phyloP scores from a whole-genome alignment of 2,329 filamentous ascomycete species.

The Colletotrichum tropicale region DNA sequence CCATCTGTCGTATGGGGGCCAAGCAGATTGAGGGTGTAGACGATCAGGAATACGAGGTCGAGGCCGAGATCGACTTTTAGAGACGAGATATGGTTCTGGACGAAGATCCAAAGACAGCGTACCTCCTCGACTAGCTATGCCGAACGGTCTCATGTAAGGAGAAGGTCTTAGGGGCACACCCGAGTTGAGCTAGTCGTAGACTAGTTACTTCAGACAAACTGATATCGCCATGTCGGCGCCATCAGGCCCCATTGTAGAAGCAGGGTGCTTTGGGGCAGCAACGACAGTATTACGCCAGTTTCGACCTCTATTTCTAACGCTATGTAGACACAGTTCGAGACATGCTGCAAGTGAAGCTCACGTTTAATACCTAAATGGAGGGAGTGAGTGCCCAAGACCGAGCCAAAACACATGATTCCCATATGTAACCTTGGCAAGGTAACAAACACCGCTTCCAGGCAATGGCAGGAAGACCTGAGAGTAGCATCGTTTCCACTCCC shows the following conservation, averaged over 20 bases:
- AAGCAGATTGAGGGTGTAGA: slow-evolving; percentile 63
- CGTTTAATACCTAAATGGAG: not conserved
- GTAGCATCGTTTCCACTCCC: not conserved
- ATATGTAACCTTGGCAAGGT: not conserved
- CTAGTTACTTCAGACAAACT: not conserved
- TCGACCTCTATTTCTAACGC: not conserved
- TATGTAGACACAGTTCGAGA: not conserved
- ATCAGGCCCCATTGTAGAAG: not conserved
- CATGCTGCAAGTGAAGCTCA: not conserved
- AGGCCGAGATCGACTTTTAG: slow-evolving; percentile 50
- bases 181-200: not conserved
- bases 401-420: not conserved
- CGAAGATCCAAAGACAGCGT: not conserved
- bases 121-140: not conserved
- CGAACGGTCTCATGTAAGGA: not conserved
- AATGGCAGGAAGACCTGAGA: not conserved
- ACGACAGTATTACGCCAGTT: not conserved
- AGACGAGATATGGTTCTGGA: not conserved
- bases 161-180: not conserved
- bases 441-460: not conserved
- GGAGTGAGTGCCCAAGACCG: not conserved
- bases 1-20: slow-evolving; percentile 89
- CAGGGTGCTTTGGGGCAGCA: not conserved
- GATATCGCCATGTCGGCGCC: not conserved
- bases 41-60: slow-evolving; percentile 59